phyloP scores from a whole-genome alignment of 306 rosid species.

The Glycine latifolia region DNA sequence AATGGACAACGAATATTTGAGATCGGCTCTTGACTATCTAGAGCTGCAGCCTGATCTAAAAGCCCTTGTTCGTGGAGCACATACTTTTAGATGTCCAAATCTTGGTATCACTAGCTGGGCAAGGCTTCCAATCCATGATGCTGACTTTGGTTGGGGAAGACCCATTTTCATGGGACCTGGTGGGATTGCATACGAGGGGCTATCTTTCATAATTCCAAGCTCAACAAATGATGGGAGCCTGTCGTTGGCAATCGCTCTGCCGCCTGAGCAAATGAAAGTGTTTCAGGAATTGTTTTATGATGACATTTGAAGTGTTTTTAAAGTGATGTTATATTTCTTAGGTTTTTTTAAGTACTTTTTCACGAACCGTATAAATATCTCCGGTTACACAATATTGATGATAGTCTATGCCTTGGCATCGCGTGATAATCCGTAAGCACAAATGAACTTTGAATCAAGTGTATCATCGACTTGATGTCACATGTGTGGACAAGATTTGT shows the following conservation, averaged over 20 bases:
- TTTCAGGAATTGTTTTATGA: conserved; percentile 62
- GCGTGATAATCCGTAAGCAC: background rate
- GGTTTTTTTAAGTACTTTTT: background rate
- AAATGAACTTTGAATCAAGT: conserved; percentile 12
- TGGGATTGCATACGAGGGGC: conserved; percentile 83
- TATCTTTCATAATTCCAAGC: conserved; percentile 73
- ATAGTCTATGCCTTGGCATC: conserved; percentile 1
- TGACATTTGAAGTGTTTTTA: conserved; percentile 53
- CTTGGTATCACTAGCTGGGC: conserved; percentile 93
- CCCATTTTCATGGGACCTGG: conserved; percentile 99
- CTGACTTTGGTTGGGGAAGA: conserved; percentile 96
- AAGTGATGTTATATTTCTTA: background rate
- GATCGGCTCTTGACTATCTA: conserved; percentile 83
- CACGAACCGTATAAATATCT: background rate
- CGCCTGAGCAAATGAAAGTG: conserved; percentile 62
- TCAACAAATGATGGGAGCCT: conserved; percentile 69
- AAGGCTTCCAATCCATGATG: conserved; percentile 87
- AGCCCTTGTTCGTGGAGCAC: conserved; percentile 81
- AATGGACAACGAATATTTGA: conserved; percentile 79
- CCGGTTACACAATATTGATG: background rate
- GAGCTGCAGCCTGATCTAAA: conserved; percentile 88
- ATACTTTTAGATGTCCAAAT: conserved; percentile 84
- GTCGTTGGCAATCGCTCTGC: conserved; percentile 66
- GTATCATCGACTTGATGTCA: background rate
- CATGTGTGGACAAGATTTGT: background rate